Base-by-base conservation (phyloP, 1,139 yeast genomes). In the Diutina ranongensis region DNA sequence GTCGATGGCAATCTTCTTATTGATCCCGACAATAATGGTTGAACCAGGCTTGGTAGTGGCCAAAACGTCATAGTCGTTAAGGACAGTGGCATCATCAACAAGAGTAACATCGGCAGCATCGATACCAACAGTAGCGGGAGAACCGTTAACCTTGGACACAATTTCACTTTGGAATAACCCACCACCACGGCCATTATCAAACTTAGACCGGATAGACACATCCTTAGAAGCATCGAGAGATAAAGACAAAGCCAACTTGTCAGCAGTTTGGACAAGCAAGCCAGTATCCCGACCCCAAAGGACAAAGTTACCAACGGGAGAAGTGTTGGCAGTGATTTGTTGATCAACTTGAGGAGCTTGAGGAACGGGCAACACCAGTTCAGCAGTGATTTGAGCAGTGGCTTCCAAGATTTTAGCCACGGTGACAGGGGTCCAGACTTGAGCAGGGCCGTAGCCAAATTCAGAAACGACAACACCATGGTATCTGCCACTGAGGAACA, bases 271-370 rank as follows among this genome's bases (percentile, higher is more conserved):
- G 32, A 74, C 68, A 50, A 74, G 68, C 45, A 67, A 64, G 40
- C 80, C 72, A 55, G 76, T 73, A 59, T 84, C 94, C 49, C 72
- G 65, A 45, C 83, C 74, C 87, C 94, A 83, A 59, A 82, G 74
- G 49, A 77, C 65, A 58, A 67, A 80, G 45, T 74, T 69, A 44
- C 78, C 78, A 21, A 56, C 60, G 4, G 75, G 66, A n/a, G 74
- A 61, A 25, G 71, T 55, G 53, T 68, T 68, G 27, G 74, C 74
- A 28, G 70, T 67, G 45, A 67, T 47, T 15, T 22, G 21, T 18
- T 59, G 52, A 13, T 54, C 48, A 15, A 34, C 48, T 9, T 44
- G 45, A 25, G 47, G 42, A 1, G 41, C 41, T n/a, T 32, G 18
- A 9, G 47, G 36, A 9, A 45, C 25, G 9, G 48, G 47, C 49